A percentile compares a stretch with the other conserved stretches of the same genome.
Conservation (phyloP, 805 yeast genomes). For the Wickerhamiella lipophila region DNA sequence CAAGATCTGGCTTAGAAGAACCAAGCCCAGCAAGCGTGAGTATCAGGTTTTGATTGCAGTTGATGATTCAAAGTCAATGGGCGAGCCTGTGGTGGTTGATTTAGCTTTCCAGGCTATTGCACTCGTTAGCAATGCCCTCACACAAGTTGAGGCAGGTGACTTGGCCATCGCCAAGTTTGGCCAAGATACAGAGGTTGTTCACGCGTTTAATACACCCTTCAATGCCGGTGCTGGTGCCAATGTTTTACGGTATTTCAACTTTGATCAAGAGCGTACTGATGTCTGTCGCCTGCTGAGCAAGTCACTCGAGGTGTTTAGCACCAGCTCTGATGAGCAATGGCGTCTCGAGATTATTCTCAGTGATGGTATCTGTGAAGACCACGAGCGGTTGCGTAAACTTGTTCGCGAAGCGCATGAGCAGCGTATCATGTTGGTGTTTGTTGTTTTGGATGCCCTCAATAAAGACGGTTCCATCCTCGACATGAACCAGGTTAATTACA, state of each 20-base stretch:
- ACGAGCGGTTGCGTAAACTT: constrained; percentile 62
- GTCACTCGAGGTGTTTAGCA: constrained; percentile 61
- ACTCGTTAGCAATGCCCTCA: constrained; percentile 81
- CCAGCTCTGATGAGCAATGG: constrained; percentile 49
- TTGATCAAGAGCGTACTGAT: constrained; percentile 79
- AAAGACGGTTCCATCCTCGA: constrained; percentile 63
- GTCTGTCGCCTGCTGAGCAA: constrained; percentile 57
- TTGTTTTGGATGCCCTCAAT: constrained; percentile 80
- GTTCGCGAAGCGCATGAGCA: constrained; percentile 89
- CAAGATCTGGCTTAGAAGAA: constrained; percentile 94
- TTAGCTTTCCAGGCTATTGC: constrained; percentile 92
- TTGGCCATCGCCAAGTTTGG: constrained; percentile 86
- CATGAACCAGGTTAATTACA: constrained; percentile 82
- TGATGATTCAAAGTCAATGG: constrained; percentile 96
- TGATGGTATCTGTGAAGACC: constrained; percentile 97
- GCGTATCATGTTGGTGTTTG: constrained; percentile 87
- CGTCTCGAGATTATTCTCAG: constrained; percentile 84
- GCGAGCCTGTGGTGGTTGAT: constrained; percentile 79
- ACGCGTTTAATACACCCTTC: constrained; percentile 79
- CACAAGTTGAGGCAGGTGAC: constrained; percentile 90
- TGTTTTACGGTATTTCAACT: constrained; percentile 77
- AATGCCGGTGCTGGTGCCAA: constrained; percentile 70
- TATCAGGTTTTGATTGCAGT: constrained; percentile 96
- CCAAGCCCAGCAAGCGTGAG: constrained; percentile 93
- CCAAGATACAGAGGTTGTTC: constrained; percentile 67